These are phyloP conservation scores for Saccharum hybrid DNA, from an alignment of 202 grass and related monocot species.

Conservation along the genomic window DNA sequence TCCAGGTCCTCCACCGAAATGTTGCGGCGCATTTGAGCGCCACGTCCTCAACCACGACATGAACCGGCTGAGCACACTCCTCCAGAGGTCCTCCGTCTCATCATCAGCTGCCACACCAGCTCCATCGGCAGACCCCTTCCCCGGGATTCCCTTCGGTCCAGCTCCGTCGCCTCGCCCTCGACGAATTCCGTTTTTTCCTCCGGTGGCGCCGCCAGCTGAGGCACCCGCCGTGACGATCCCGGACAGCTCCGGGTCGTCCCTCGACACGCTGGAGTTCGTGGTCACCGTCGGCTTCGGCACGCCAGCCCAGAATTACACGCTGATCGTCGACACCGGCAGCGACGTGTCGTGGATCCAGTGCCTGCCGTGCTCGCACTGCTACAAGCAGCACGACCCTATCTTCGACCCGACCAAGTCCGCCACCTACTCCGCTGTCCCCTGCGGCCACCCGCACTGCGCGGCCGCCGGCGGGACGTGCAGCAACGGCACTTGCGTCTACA, in stretches of 20 bases:
- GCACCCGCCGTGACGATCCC: conserved; percentile 49
- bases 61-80: too few species aligned
- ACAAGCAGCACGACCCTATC: conserved; percentile 60
- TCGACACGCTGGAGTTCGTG: conserved; percentile 59
- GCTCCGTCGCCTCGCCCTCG: too few species aligned
- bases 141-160: too few species aligned
- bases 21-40: too few species aligned
- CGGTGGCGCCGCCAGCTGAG: not conserved
- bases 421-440: conserved; percentile 62
- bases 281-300: conserved; percentile 68
- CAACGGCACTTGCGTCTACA: conserved; percentile 38
- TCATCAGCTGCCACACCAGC: too few species aligned
- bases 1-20: not conserved
- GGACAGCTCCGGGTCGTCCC: conserved; percentile 34
- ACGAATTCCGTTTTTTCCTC: not conserved
- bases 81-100: too few species aligned
- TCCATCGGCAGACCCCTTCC: too few species aligned
- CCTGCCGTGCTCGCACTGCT: conserved; percentile 63
- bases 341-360: conserved; percentile 88
- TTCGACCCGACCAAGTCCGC: conserved; percentile 64
- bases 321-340: conserved; percentile 79
- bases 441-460: conserved; percentile 43
- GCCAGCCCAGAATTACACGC: too few species aligned
- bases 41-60: too few species aligned
- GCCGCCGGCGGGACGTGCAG: conserved; percentile 2